These are phyloP conservation scores for Saccharomyces mikatae DNA, from an alignment of 805 yeast species.

Conservation along the genomic window DNA sequence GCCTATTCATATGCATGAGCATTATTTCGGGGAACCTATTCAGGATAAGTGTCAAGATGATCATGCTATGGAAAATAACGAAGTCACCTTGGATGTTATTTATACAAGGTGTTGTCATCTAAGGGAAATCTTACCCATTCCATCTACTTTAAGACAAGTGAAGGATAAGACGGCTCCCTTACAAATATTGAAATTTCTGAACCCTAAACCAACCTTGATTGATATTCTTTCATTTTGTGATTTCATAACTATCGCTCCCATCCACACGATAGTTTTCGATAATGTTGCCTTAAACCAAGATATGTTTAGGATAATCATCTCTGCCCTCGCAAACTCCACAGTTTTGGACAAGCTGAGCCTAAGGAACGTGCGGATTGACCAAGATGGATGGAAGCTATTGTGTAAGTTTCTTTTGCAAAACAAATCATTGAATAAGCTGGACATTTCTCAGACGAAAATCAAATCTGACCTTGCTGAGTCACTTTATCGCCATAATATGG, in stretches of 20 bases:
- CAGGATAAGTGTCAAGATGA: constrained; percentile 7
- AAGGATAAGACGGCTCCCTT: constrained; percentile 70
- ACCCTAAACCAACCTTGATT: constrained; percentile 80
- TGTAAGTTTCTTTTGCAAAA: constrained; percentile 69
- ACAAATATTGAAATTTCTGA: constrained; percentile 59
- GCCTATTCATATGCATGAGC: constrained; percentile 59
- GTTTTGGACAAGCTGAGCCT: constrained; percentile 64
- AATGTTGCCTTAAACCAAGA: constrained; percentile 66
- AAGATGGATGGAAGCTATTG: constrained; percentile 67
- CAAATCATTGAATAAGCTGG: constrained; percentile 49
- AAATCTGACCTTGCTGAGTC: constrained; percentile 27
- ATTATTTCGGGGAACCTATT: constrained; percentile 38
- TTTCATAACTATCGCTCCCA: constrained; percentile 76
- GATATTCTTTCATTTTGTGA: constrained; percentile 85
- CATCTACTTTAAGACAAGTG: constrained; percentile 76
- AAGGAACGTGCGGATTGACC: constrained; percentile 66
- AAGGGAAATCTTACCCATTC: constrained; percentile 84
- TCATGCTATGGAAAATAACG: constrained; percentile 14
- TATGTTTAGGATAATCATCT: constrained; percentile 66
- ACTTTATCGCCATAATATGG: constrained; percentile 58
- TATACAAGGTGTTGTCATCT: constrained; percentile 90
- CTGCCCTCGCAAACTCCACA: constrained; percentile 58
- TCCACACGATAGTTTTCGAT: constrained; percentile 66
- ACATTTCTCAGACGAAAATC: constrained; percentile 55
- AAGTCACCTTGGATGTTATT: constrained; percentile 46